Percentiles rank a stretch among this genome's conserved stretches.
Evolutionary conservation across 768 basidiomycete species (phyloP).

Genomic region (Naganishia onofrii): DNA sequence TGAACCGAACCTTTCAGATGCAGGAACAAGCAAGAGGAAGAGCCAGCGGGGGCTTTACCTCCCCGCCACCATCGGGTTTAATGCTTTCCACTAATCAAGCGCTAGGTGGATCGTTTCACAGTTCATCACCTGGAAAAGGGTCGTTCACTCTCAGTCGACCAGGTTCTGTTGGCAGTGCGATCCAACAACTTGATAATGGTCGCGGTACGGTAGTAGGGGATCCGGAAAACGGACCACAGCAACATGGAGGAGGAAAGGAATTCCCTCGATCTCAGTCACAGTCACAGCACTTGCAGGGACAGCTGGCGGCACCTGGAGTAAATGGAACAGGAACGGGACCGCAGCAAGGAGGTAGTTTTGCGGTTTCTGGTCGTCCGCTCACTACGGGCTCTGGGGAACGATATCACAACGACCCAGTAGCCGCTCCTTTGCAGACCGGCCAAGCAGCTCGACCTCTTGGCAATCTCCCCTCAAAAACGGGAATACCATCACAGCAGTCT

Average conservation of each 20-base stretch:
- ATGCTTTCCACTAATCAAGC: not conserved
- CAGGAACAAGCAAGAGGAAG: constrained; percentile 1
- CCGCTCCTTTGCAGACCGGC: not conserved
- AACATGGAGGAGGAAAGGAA: too few species aligned
- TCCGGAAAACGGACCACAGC: not conserved
- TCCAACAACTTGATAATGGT: not conserved
- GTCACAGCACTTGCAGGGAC: too few species aligned
- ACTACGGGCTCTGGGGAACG: not conserved
- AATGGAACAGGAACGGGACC: too few species aligned
- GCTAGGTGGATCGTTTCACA: not conserved
- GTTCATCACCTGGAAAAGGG: not conserved
- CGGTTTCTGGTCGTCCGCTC: not conserved
- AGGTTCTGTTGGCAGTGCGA: not conserved
- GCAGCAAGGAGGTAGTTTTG: constrained; percentile 1
- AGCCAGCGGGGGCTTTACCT: not conserved
- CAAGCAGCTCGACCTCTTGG: constrained; percentile 1
- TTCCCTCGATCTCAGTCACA: not conserved
- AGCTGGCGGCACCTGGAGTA: too few species aligned
- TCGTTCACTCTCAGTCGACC: not conserved
- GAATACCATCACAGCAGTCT: not conserved
- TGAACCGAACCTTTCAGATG: not conserved
- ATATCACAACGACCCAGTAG: not conserved
- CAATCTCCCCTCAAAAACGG: not conserved
- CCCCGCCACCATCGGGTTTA: not conserved
- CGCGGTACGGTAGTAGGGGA: not conserved